A percentile compares a stretch with the other conserved stretches of the same genome.
phyloP scores from a whole-genome alignment of 495 filamentous ascomycete genomes.

The Umbilicaria muhlenbergii region DNA sequence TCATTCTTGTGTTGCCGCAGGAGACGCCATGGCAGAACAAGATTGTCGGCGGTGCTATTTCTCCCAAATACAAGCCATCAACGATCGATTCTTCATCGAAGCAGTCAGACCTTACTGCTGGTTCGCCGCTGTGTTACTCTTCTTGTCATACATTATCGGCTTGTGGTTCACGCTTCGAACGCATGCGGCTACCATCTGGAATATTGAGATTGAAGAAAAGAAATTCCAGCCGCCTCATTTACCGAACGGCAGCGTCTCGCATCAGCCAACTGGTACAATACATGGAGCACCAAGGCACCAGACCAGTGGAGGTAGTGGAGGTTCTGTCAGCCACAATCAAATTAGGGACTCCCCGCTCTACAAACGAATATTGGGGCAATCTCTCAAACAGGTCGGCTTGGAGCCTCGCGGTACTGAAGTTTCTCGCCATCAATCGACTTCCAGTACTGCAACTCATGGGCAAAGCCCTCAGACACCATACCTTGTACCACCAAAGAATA shows the following conservation, averaged over 20 bases:
- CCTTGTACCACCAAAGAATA: conserved; percentile 53
- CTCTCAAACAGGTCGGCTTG: conserved; percentile 63
- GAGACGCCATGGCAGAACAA: conserved; percentile 23
- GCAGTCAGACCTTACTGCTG: conserved; percentile 91
- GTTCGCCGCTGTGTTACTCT: conserved; percentile 68
- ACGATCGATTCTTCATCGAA: conserved; percentile 73
- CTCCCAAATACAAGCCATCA: conserved; percentile 68
- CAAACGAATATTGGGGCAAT: conserved; percentile 84
- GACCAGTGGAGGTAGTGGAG: conserved; percentile 14
- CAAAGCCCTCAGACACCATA: conserved; percentile 36
- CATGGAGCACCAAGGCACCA: conserved; percentile 3
- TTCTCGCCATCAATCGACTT: conserved; percentile 25
- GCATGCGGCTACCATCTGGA: conserved; percentile 96
- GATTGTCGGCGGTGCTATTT: conserved; percentile 94
- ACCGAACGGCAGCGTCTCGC: conserved; percentile 16
- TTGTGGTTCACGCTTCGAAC: conserved; percentile 93
- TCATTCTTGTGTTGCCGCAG: conserved; percentile 47
- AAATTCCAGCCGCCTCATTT: conserved; percentile 31
- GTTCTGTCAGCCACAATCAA: conserved; percentile 15
- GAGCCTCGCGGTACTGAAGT: conserved; percentile 30
- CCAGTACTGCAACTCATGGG: conserved; percentile 2
- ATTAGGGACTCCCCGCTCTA: conserved; percentile 81
- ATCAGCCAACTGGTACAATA: conserved; percentile 6
- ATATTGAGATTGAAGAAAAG: conserved; percentile 73
- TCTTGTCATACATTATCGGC: conserved; percentile 86